Percentiles rank a stretch among this genome's conserved stretches.
These are phyloP conservation scores for Xylaria sp. DNA, from an alignment of 2,329 filamentous ascomycete genomes.

Conservation along the genomic window DNA sequence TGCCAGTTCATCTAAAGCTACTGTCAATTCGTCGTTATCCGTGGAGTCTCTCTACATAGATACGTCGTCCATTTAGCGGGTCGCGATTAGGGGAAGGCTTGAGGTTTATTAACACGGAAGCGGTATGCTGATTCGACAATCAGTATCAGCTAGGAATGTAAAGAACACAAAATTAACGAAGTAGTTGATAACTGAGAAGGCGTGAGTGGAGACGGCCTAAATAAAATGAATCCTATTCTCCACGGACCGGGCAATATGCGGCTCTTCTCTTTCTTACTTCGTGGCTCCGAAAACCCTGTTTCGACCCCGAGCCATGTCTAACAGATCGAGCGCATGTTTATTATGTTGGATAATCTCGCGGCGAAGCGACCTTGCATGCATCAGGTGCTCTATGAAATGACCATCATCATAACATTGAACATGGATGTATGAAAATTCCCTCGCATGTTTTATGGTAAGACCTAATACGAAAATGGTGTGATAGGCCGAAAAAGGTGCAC, in stretches of 20 bases:
- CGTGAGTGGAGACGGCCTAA: background rate
- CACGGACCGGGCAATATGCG: background rate
- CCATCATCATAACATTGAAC: too few species aligned
- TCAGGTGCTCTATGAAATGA: too few species aligned
- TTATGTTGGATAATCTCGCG: background rate
- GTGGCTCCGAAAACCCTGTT: background rate
- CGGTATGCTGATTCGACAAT: background rate
- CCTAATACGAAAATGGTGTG: background rate
- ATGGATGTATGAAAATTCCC: too few species aligned
- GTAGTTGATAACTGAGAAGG: background rate
- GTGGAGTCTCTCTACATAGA: background rate
- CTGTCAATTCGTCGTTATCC: background rate
- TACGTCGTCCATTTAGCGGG: conserved; percentile 1
- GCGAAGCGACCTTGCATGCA: too few species aligned
- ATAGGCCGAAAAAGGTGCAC: background rate
- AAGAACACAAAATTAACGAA: background rate
- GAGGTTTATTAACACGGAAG: background rate
- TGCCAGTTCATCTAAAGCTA: background rate
- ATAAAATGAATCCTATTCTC: background rate
- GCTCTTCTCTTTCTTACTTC: background rate
- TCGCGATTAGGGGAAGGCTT: background rate
- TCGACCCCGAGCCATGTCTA: background rate
- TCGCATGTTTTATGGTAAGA: background rate
- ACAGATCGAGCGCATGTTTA: background rate
- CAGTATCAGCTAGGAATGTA: background rate